These are phyloP conservation scores for Plasmodium ovale DNA, from an alignment of 169 alveolate genomes.

Conservation along the genomic window DNA sequence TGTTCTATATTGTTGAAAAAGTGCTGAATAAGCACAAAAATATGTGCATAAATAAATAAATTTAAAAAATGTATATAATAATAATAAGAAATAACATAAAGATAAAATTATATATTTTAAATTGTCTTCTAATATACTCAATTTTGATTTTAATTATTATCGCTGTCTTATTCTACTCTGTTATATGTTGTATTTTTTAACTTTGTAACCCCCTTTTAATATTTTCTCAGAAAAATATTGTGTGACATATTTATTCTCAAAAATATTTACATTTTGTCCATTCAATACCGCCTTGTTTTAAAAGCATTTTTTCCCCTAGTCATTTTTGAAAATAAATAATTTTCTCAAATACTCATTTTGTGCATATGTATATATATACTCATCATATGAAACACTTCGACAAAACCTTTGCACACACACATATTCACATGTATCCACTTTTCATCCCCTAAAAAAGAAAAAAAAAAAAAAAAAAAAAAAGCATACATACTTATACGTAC, in stretches of 20 bases:
- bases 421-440: neutral
- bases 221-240: conserved; percentile 25
- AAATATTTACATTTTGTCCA: conserved; percentile 6
- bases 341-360: conserved; percentile 3
- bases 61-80: neutral
- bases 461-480: no score
- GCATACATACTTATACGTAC: neutral
- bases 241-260: conserved; percentile 23
- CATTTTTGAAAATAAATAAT: neutral
- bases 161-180: conserved; percentile 7
- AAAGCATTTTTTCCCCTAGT: conserved; percentile 13
- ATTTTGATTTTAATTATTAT: conserved; percentile 10
- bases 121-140: conserved; percentile 5
- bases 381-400: neutral
- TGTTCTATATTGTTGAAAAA: neutral
- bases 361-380: neutral
- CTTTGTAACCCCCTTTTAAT: conserved; percentile 1
- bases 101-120: neutral
- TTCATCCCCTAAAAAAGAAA: no score
- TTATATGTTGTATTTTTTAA: conserved; percentile 11
- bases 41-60: neutral
- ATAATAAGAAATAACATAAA: conserved; percentile 13
- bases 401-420: neutral
- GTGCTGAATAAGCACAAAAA: neutral
- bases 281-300: conserved; percentile 31